Evolutionary conservation across 2,329 filamentous ascomycete genomes (phyloP).

Genomic region (Hortaea werneckii): DNA sequence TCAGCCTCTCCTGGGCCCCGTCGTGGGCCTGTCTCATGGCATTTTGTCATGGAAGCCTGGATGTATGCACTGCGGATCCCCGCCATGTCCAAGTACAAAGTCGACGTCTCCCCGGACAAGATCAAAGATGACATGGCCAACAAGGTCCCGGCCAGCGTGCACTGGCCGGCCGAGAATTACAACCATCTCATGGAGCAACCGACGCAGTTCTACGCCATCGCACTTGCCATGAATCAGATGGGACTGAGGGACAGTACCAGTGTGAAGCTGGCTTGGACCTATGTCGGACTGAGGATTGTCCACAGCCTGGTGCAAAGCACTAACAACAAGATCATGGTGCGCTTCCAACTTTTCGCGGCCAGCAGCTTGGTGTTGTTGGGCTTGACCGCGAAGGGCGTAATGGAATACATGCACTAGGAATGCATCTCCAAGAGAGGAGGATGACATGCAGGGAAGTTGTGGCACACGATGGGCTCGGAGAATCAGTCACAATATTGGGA

Average conservation of each 20-base stretch:
- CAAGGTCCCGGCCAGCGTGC: constrained; percentile 12
- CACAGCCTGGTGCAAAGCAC: constrained; percentile 33
- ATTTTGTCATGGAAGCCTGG: constrained; percentile 33
- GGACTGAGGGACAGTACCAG: constrained; percentile 20
- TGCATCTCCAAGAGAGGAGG: neutral
- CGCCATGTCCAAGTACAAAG: constrained; percentile 23
- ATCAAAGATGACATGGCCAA: constrained; percentile 8
- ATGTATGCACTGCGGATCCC: constrained; percentile 33
- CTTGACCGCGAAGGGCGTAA: constrained; percentile 19
- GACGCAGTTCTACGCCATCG: constrained; percentile 34
- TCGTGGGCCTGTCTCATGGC: constrained; percentile 30
- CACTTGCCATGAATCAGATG: constrained; percentile 27
- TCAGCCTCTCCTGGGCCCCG: constrained; percentile 11
- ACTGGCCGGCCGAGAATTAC: constrained; percentile 35
- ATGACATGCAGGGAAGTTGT: neutral
- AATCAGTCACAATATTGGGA: neutral
- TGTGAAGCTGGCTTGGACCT: constrained; percentile 31
- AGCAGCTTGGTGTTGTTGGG: constrained; percentile 23
- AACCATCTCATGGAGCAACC: constrained; percentile 37
- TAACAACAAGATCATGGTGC: constrained; percentile 27
- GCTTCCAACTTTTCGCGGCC: constrained; percentile 27
- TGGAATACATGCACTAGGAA: constrained; percentile 1
- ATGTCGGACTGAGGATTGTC: constrained; percentile 30
- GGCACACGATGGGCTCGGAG: neutral
- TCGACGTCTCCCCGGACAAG: constrained; percentile 7